Conservation (phyloP, 139 green algal species). For the Chlorella vulgaris region DNA sequence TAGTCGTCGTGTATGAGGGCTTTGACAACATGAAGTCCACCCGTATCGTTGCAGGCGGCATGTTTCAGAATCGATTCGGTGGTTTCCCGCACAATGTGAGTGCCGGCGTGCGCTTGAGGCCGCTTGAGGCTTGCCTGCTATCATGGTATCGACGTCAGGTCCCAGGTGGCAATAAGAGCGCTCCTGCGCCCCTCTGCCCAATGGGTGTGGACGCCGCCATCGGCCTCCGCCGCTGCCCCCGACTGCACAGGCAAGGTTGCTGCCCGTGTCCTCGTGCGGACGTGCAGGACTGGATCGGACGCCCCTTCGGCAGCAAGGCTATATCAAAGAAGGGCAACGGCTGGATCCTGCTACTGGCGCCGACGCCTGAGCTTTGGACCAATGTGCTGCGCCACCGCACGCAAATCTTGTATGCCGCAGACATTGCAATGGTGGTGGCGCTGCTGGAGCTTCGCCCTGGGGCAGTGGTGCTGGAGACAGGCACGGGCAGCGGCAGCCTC, state of each 20-base stretch:
- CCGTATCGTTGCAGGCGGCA: conserved; percentile 45
- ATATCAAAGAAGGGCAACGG: conserved; percentile 54
- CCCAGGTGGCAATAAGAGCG: too few relatives aligned
- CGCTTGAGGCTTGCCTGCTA: background rate
- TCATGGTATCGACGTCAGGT: background rate
- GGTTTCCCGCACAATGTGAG: conserved; percentile 65
- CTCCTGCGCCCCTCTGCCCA: too few relatives aligned
- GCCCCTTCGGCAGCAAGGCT: conserved; percentile 70
- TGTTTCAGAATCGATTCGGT: conserved; percentile 67
- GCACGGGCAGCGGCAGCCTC: conserved; percentile 93
- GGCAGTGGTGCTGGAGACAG: conserved; percentile 81
- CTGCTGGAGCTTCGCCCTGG: conserved; percentile 89
- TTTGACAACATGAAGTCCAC: conserved; percentile 74
- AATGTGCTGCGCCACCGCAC: conserved; percentile 79
- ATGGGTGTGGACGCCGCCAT: background rate
- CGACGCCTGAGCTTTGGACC: conserved; percentile 94
- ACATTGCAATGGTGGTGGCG: conserved; percentile 81
- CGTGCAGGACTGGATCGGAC: conserved; percentile 83
- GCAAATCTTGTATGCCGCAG: conserved; percentile 87
- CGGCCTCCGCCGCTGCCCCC: background rate
- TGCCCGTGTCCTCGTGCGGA: background rate
- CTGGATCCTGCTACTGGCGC: conserved; percentile 82
- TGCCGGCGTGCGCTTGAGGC: background rate
- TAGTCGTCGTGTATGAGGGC: conserved; percentile 88
- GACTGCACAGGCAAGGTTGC: too few relatives aligned